A percentile compares a stretch with the other conserved stretches of the same genome.
These are phyloP conservation scores for Salvia splendens DNA, from an alignment of 257 asterid genomes.

Conservation along the genomic window DNA sequence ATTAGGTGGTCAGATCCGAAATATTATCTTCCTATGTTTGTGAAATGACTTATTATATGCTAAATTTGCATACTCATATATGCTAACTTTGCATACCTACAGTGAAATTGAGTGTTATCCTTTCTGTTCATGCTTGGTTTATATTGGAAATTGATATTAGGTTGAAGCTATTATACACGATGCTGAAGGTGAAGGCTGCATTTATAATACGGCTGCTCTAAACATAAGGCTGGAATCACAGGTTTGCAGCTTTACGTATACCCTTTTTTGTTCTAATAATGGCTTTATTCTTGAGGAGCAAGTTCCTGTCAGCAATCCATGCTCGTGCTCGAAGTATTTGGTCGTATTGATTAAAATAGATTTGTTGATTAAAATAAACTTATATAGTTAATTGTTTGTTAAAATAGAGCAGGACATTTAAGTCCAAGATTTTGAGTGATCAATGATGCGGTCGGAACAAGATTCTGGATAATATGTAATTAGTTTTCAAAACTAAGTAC, in stretches of 20 bases:
- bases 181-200: conserved; percentile 70
- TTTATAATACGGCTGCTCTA: conserved; percentile 65
- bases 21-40: not conserved
- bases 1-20: not conserved
- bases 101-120: not conserved
- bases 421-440: too few species aligned
- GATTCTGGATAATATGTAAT: conserved; percentile 1
- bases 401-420: too few species aligned
- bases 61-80: conserved; percentile 15
- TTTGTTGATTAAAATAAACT: too few species aligned
- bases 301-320: conserved; percentile 2
- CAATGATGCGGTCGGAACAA: not conserved
- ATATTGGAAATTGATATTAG: conserved; percentile 40
- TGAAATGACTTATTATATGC: conserved; percentile 1
- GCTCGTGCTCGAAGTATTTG: conserved; percentile 1
- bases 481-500: conserved; percentile 23
- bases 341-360: conserved; percentile 4
- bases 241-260: conserved; percentile 43
- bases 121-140: conserved; percentile 7
- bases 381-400: conserved; percentile 5
- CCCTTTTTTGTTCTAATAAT: conserved; percentile 1
- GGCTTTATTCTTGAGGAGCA: conserved; percentile 5
- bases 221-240: conserved; percentile 61
- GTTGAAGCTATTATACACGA: conserved; percentile 84
- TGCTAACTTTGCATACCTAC: conserved; percentile 8